These are phyloP conservation scores for Colletotrichum orbiculare DNA, from an alignment of 2,329 filamentous ascomycete genomes.

Conservation along the genomic window DNA sequence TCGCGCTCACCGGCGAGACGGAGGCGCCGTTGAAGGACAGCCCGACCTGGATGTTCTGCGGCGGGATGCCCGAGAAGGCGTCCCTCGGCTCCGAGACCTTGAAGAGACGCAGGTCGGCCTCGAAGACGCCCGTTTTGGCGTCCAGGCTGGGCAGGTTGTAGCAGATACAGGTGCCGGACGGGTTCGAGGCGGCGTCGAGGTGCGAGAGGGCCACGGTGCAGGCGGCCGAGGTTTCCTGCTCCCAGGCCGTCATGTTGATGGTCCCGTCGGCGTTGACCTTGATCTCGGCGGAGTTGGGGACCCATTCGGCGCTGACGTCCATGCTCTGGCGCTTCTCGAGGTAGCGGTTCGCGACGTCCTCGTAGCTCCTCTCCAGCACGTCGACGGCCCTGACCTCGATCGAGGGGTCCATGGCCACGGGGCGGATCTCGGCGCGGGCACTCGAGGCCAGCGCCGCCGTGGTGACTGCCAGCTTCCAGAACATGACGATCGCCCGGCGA, in stretches of 20 bases:
- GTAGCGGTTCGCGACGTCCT: constrained; percentile 37
- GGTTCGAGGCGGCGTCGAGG: constrained; percentile 72
- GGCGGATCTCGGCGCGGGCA: constrained; percentile 35
- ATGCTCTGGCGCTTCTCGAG: constrained; percentile 38
- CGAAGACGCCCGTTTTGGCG: constrained; percentile 74
- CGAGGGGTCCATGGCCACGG: constrained; percentile 40
- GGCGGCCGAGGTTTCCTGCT: constrained; percentile 62
- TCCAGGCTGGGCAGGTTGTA: constrained; percentile 83
- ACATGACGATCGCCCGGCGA: constrained; percentile 15
- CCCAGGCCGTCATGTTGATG: constrained; percentile 68
- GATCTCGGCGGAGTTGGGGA: constrained; percentile 41
- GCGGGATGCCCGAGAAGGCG: constrained; percentile 62
- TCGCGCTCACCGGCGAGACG: constrained; percentile 54
- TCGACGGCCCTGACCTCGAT: constrained; percentile 43
- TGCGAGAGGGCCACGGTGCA: constrained; percentile 67
- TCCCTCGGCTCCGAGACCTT: constrained; percentile 71
- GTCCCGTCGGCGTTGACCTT: constrained; percentile 54
- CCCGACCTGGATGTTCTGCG: constrained; percentile 64
- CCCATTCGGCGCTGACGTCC: constrained; percentile 21
- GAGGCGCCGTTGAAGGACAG: constrained; percentile 66
- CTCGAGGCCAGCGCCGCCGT: constrained; percentile 33
- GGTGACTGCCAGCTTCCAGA: constrained; percentile 34
- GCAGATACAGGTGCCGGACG: constrained; percentile 82
- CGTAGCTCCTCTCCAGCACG: constrained; percentile 35
- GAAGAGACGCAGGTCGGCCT: constrained; percentile 81